Conservation (phyloP, 1,284 basidiomycete species). For the Pseudozyma pruni region DNA sequence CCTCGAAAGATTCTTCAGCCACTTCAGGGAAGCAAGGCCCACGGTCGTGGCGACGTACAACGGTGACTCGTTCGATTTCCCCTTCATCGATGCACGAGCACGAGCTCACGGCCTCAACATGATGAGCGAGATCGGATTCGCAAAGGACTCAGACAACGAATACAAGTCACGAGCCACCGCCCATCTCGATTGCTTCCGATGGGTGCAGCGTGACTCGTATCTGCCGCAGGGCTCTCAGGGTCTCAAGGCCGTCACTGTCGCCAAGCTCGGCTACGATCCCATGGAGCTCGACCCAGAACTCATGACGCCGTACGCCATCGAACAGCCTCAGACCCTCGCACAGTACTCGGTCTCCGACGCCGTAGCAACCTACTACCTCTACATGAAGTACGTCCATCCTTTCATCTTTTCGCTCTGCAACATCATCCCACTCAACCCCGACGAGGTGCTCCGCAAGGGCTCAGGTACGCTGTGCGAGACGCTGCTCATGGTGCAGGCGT, state of each 20-base stretch:
- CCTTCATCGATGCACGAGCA: constrained; percentile 90
- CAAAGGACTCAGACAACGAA: constrained; percentile 90
- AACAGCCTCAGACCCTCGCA: constrained; percentile 92
- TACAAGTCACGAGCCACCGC: constrained; percentile 93
- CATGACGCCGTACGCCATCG: constrained; percentile 99
- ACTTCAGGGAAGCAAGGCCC: constrained; percentile 90
- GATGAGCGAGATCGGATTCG: constrained; percentile 93
- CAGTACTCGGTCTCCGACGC: constrained; percentile 99
- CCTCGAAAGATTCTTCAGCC: constrained; percentile 86
- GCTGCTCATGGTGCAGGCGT: constrained; percentile 98
- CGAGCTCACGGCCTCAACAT: constrained; percentile 93
- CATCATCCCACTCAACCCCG: constrained; percentile 96
- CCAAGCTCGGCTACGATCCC: constrained; percentile 96
- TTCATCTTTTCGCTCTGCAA: constrained; percentile 99
- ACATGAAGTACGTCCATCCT: constrained; percentile 99
- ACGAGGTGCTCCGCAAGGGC: constrained; percentile 96
- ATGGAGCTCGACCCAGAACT: constrained; percentile 98
- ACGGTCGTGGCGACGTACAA: constrained; percentile 99
- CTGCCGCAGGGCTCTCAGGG: constrained; percentile 98
- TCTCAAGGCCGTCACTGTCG: constrained; percentile 95
- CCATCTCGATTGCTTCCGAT: constrained; percentile 99
- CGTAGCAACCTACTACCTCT: constrained; percentile 98
- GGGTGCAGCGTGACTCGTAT: constrained; percentile 99
- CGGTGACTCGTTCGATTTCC: constrained; percentile 99
- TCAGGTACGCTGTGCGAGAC: constrained; percentile 97